Conservation (phyloP, 176 grass and related monocot genomes). For the Dendrocalamus sinicus region DNA sequence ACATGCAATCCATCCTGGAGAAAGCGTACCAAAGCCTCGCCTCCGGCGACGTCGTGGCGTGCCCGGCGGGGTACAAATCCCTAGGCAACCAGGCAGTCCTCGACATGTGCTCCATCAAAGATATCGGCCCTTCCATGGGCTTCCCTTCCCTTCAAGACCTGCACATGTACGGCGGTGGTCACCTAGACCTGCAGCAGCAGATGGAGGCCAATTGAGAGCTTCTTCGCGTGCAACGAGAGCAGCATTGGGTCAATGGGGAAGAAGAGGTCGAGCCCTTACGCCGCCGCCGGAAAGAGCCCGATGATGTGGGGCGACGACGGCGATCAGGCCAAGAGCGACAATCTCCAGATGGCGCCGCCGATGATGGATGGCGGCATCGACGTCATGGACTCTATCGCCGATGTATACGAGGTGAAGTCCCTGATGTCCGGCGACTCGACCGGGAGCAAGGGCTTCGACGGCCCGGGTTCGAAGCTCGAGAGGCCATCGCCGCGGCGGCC, state of each 20-base stretch:
- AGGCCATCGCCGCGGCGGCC: constrained; percentile 73
- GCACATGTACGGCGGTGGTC: constrained; percentile 63
- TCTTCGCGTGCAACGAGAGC: constrained; percentile 57
- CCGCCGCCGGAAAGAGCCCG: constrained; percentile 62
- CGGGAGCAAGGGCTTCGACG: constrained; percentile 68
- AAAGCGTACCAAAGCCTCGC: constrained; percentile 81
- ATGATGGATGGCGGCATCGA: constrained; percentile 60
- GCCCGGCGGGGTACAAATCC: constrained; percentile 60
- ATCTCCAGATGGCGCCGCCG: constrained; percentile 62
- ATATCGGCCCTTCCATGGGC: constrained; percentile 61
- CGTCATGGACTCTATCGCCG: constrained; percentile 70
- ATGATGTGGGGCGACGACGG: constrained; percentile 76
- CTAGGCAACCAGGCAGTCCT: constrained; percentile 61
- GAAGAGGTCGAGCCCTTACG: constrained; percentile 63
- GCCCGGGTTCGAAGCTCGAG: constrained; percentile 57
- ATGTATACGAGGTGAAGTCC: constrained; percentile 75
- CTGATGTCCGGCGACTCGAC: constrained; percentile 64
- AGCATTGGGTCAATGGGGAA: constrained; percentile 54
- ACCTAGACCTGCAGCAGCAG: constrained; percentile 86
- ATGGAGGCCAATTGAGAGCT: constrained; percentile 67
- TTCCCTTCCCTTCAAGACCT: constrained; percentile 84
- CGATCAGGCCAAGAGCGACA: constrained; percentile 64
- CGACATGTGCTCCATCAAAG: constrained; percentile 67
- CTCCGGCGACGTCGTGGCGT: constrained; percentile 49
- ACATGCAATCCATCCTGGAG: constrained; percentile 98